These are phyloP conservation scores for Annona cherimola DNA, from an alignment of 164 flowering plant species.

Conservation along the genomic window DNA sequence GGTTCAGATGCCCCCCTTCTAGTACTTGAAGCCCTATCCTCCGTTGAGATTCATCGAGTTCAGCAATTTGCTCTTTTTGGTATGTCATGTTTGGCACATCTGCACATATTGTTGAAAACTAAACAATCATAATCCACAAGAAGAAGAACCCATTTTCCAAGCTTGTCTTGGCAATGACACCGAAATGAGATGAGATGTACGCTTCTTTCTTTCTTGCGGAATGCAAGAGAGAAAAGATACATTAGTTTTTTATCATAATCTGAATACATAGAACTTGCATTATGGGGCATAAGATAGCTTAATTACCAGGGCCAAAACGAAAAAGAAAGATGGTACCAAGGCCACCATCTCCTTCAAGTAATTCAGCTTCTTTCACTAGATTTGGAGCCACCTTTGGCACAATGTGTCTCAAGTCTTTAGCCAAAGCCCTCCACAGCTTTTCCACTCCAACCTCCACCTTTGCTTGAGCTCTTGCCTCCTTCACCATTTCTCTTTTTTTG, in stretches of 20 bases:
- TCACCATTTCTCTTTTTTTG: conserved; percentile 10
- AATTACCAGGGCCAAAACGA: conserved; percentile 29
- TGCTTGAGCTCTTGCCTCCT: conserved; percentile 22
- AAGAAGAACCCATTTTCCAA: no score
- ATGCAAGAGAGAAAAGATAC: no score
- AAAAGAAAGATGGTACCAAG: conserved; percentile 35
- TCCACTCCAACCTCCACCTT: conserved; percentile 27
- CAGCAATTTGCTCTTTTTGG: conserved; percentile 42
- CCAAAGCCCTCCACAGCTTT: conserved; percentile 26
- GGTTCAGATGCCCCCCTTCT: conserved; percentile 34
- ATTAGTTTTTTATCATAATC: background rate
- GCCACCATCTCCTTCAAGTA: conserved; percentile 48
- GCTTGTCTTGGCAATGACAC: no score
- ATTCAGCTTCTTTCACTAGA: conserved; percentile 19
- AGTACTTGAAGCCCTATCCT: conserved; percentile 30
- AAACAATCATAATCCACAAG: no score
- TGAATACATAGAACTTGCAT: background rate
- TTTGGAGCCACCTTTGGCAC: conserved; percentile 24
- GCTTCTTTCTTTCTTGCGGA: no score
- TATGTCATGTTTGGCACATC: conserved; percentile 21
- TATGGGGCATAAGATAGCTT: background rate
- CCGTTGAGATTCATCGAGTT: conserved; percentile 29
- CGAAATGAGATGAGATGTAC: no score
- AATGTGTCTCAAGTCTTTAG: conserved; percentile 17
- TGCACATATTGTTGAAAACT: conserved; percentile 1